These are phyloP conservation scores for Allium fistulosum DNA, from an alignment of 106 monocot genomes.

Conservation along the genomic window DNA sequence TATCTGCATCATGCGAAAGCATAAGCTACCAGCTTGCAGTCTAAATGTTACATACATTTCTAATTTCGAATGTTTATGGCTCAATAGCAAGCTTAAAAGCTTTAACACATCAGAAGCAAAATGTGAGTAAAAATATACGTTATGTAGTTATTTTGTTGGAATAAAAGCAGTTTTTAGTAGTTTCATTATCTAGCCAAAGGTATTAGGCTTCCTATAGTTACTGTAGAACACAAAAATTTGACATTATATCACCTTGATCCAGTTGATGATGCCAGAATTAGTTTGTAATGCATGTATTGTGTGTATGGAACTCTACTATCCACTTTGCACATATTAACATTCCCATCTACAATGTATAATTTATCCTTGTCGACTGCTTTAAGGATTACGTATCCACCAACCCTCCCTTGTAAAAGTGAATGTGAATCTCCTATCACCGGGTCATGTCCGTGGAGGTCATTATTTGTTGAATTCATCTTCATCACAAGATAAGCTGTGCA, in stretches of 20 bases:
- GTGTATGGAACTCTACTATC: slow-evolving; percentile 34
- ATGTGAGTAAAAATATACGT: too few relatives aligned
- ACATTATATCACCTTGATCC: slow-evolving; percentile 25
- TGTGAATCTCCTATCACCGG: neutral
- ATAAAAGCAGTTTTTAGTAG: too few relatives aligned
- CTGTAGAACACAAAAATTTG: neutral
- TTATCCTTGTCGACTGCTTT: slow-evolving; percentile 18
- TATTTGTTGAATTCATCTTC: slow-evolving; percentile 10
- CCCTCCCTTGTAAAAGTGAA: slow-evolving; percentile 22
- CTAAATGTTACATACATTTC: too few relatives aligned
- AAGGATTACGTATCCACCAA: slow-evolving; percentile 22
- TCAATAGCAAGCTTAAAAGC: too few relatives aligned
- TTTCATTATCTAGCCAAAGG: too few relatives aligned
- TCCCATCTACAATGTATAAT: slow-evolving; percentile 32
- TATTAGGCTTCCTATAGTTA: neutral
- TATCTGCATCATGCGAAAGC: slow-evolving; percentile 16
- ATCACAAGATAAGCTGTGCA: slow-evolving; percentile 25
- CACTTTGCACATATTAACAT: slow-evolving; percentile 20
- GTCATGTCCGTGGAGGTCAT: slow-evolving; percentile 1
- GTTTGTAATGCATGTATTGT: slow-evolving; percentile 33
- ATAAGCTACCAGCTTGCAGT: too few relatives aligned
- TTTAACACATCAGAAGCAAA: too few relatives aligned
- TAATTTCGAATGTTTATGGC: too few relatives aligned
- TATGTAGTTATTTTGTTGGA: too few relatives aligned
- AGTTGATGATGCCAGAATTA: slow-evolving; percentile 16